A percentile compares a stretch with the other conserved stretches of the same genome.
These are phyloP conservation scores for Trifolium subterraneum DNA, from an alignment of 306 rosid species.

Conservation along the genomic window DNA sequence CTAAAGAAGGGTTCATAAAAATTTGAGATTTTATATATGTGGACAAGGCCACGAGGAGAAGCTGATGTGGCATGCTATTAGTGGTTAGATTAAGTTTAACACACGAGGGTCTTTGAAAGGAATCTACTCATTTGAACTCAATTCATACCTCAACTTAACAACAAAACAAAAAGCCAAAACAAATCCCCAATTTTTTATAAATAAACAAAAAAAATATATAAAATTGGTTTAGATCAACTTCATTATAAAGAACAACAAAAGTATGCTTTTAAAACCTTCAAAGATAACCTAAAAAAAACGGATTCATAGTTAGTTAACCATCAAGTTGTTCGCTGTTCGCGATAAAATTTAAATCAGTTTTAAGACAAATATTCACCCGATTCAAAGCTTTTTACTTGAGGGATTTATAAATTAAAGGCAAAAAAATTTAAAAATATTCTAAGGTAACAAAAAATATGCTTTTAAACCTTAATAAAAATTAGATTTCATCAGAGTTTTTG, in stretches of 20 bases:
- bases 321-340: no score
- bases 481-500: no score
- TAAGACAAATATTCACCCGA: no score
- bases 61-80: constrained; percentile 54
- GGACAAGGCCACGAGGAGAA: constrained; percentile 53
- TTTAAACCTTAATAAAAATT: no score
- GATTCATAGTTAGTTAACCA: constrained; percentile 12
- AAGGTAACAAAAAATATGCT: no score
- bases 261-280: constrained; percentile 35
- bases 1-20: constrained; percentile 15
- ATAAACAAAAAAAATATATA: neutral
- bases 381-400: no score
- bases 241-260: constrained; percentile 18
- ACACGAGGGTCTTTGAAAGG: constrained; percentile 48
- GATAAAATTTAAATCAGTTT: no score
- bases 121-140: constrained; percentile 51
- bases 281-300: constrained; percentile 10
- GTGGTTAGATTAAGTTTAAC: constrained; percentile 46
- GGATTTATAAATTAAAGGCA: neutral
- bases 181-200: neutral
- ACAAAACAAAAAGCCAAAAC: constrained; percentile 47
- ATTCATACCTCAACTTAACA: constrained; percentile 35
- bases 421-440: neutral
- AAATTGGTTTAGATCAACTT: neutral
- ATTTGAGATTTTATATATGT: constrained; percentile 36